These are phyloP conservation scores for Myxozyma neotropica DNA, from an alignment of 805 yeast genomes.

Conservation along the genomic window DNA sequence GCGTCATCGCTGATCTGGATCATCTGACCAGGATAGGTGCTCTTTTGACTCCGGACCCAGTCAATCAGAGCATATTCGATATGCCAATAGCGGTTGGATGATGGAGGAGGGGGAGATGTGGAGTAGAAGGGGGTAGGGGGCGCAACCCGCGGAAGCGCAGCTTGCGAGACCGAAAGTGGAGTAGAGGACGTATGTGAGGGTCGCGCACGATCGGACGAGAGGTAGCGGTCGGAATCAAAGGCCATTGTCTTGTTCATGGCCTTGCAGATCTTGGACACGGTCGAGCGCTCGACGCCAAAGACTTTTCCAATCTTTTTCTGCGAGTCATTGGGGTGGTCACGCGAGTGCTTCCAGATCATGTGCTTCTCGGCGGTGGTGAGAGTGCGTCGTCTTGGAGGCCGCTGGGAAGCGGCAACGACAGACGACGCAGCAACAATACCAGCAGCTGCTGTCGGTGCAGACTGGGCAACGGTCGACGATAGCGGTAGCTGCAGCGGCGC, in stretches of 20 bases:
- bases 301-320: conserved; percentile 34
- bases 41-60: no score
- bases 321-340: conserved; percentile 32
- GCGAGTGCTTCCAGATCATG: conserved; percentile 28
- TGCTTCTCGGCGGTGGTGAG: conserved; percentile 31
- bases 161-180: background rate
- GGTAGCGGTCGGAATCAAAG: background rate
- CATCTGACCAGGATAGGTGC: background rate
- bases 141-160: background rate
- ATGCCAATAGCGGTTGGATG: no score
- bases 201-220: background rate
- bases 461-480: no score
- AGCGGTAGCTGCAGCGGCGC: no score
- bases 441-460: background rate
- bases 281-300: conserved; percentile 37
- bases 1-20: conserved; percentile 4
- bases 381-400: conserved; percentile 30
- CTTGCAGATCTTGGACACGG: conserved; percentile 37
- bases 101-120: no score
- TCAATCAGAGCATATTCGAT: conserved; percentile 14
- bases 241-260: conserved; percentile 25
- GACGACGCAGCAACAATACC: background rate
- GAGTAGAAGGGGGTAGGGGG: background rate
- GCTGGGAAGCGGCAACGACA: conserved; percentile 2
- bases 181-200: background rate